These are phyloP conservation scores for Candida sanyaensis DNA, from an alignment of 1,139 yeast species.

Conservation along the genomic window DNA sequence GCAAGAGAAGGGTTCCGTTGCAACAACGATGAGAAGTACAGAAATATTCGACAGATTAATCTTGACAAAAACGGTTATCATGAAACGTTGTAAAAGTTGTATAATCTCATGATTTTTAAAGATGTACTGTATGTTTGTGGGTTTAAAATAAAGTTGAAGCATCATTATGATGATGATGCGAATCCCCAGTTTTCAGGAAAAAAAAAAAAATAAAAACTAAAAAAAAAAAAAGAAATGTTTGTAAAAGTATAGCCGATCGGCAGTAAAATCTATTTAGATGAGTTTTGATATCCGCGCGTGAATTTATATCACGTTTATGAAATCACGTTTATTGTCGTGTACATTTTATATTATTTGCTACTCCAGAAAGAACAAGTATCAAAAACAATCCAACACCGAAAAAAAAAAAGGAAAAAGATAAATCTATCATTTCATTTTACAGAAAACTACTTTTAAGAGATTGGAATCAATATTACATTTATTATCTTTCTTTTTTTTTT, in stretches of 20 bases:
- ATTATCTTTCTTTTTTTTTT: too few relatives aligned
- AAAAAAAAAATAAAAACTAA: neutral
- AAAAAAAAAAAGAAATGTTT: neutral
- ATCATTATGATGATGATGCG: neutral
- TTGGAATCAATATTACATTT: too few relatives aligned
- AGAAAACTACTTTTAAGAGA: too few relatives aligned
- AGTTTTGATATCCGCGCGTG: neutral
- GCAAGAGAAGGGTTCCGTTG: too few relatives aligned
- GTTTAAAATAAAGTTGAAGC: neutral
- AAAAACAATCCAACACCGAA: neutral
- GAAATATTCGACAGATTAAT: too few relatives aligned
- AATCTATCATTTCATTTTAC: too few relatives aligned
- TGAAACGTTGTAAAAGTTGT: too few relatives aligned
- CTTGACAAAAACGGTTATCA: too few relatives aligned
- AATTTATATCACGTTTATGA: neutral
- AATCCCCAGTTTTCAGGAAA: neutral
- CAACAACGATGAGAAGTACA: too few relatives aligned
- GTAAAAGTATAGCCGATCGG: neutral
- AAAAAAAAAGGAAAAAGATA: too few relatives aligned
- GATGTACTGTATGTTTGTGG: neutral
- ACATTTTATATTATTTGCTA: neutral
- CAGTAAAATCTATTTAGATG: neutral
- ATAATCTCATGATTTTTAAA: too few relatives aligned
- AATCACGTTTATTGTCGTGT: neutral
- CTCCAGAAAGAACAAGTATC: constrained; percentile 3